A percentile compares a stretch with the other conserved stretches of the same genome.
These are phyloP conservation scores for Alternaria consortialis DNA, from an alignment of 2,329 filamentous ascomycete species.

Conservation along the genomic window DNA sequence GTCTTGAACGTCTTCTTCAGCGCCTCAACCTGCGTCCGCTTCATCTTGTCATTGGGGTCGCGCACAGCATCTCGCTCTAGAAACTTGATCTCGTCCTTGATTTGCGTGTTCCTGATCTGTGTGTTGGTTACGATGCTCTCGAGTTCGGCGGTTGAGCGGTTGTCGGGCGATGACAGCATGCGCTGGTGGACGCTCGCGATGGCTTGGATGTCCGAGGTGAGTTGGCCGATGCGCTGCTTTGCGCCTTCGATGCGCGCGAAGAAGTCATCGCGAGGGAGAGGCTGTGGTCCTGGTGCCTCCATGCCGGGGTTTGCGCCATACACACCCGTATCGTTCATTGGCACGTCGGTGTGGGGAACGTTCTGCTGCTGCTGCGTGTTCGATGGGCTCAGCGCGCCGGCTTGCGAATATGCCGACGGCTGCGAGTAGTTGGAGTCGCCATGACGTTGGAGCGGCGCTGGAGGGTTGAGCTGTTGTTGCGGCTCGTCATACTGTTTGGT, in stretches of 20 bases:
- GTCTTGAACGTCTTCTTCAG: conserved; percentile 77
- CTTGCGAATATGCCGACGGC: conserved; percentile 48
- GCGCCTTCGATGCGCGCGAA: conserved; percentile 72
- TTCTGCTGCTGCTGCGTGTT: conserved; percentile 33
- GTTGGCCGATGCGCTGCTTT: conserved; percentile 72
- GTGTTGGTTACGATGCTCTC: conserved; percentile 75
- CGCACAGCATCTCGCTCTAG: conserved; percentile 75
- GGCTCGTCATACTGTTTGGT: conserved; percentile 33
- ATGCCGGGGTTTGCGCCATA: conserved; percentile 44
- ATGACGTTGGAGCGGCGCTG: conserved; percentile 45
- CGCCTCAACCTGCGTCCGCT: conserved; percentile 73
- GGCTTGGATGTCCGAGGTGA: conserved; percentile 72
- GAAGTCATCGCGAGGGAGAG: conserved; percentile 72
- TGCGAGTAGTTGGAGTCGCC: conserved; percentile 52
- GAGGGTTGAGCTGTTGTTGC: conserved; percentile 32
- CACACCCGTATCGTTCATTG: conserved; percentile 15
- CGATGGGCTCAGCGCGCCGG: conserved; percentile 24
- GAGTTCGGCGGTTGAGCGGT: conserved; percentile 62
- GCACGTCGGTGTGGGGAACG: conserved; percentile 29
- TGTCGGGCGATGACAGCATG: conserved; percentile 72
- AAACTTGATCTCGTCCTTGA: conserved; percentile 80
- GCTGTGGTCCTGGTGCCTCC: conserved; percentile 63
- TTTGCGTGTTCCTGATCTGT: conserved; percentile 62
- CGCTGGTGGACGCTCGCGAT: conserved; percentile 77
- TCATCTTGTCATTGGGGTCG: conserved; percentile 70